Evolutionary conservation across 768 basidiomycete genomes (phyloP), one percentile per base, ranked within the genome.

Genomic region (Collybiopsis luxurians): DNA sequence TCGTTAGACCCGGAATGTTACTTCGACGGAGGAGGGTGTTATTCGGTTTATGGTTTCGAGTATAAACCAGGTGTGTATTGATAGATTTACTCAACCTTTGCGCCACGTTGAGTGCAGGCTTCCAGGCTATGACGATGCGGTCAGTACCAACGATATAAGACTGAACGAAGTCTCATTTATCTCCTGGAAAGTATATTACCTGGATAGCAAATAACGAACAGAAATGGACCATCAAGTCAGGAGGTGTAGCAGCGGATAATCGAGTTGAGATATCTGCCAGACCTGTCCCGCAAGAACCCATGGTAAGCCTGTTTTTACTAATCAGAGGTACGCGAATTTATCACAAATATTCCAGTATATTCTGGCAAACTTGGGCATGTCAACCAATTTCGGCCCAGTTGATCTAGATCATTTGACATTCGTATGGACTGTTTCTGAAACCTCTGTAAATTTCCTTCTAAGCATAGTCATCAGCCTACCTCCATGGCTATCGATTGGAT

Each of bases 281-380:
- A 55, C 85, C 89, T 12, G 73, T 95, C 39, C 82, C 92, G 0
- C 85, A 89, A 61, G 93, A 96, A 66, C 93, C 93, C 7, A 85
- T 95, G 87, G 87, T 88, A 65, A 38, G 72, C 4, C 17, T 13
- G 49, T 58, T 55, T 30, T 44, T 48, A 27, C 49, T 13, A 51
- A 27, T 40, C 13, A 30, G 23, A 21, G 3, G 6, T 42, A 21
- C 40, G 4, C n/a, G 15, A 23, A 36, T 24, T 47, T 51, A 55
- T 48, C 24, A 19, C 53, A 11, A 58, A 34, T 23, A 38, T 23
- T 49, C 9, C 62, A 92, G 91, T 93, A 93, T 63, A 74, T 97
- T 64, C 86, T 97, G 61, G 74, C 82, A 65, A 95, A 95, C 69
- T 73, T 95, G 64, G 95, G 92, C 53, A 85, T 96, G 71, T 94